Evolutionary conservation across 257 asterid species (phyloP).

Genomic region (Gardenia jasminoides): DNA sequence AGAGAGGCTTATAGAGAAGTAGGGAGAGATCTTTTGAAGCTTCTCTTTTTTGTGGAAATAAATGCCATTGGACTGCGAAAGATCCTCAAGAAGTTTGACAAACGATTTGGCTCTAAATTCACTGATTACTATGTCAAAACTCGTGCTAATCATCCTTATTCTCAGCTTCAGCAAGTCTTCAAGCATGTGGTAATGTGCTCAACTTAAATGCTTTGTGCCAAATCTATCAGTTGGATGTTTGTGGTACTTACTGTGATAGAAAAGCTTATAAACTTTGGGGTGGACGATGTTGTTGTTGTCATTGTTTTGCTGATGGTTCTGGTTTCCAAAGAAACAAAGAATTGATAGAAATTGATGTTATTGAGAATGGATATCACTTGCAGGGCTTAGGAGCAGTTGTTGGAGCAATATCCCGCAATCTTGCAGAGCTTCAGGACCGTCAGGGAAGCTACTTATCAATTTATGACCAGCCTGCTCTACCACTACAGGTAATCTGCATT

Average conservation of each 20-base stretch:
- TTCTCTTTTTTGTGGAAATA: slow-evolving; percentile 81
- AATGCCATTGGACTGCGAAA: slow-evolving; percentile 91
- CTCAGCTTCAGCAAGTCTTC: slow-evolving; percentile 96
- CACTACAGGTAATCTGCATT: slow-evolving; percentile 54
- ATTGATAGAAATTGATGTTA: not conserved
- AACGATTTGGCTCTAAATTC: slow-evolving; percentile 83
- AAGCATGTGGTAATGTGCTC: slow-evolving; percentile 89
- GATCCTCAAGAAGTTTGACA: slow-evolving; percentile 95
- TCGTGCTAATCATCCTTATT: slow-evolving; percentile 98
- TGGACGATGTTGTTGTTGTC: not conserved
- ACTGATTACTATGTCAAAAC: slow-evolving; percentile 94
- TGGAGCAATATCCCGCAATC: slow-evolving; percentile 97
- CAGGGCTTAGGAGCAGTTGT: slow-evolving; percentile 99
- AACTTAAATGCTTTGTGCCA: slow-evolving; percentile 5
- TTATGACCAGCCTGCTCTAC: slow-evolving; percentile 84
- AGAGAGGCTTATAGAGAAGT: slow-evolving; percentile 84
- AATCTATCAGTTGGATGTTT: not conserved
- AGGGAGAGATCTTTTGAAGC: slow-evolving; percentile 84
- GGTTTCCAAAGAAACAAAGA: not conserved
- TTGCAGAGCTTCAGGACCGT: slow-evolving; percentile 90
- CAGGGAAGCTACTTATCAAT: slow-evolving; percentile 97
- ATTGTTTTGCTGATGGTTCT: not conserved
- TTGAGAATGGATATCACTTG: slow-evolving; percentile 25
- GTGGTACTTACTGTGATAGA: not conserved
- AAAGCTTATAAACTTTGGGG: not conserved